Percentiles rank a stretch among this genome's conserved stretches.
Conservation (phyloP, 2,329 filamentous ascomycete species). For the Talaromyces sp. region DNA sequence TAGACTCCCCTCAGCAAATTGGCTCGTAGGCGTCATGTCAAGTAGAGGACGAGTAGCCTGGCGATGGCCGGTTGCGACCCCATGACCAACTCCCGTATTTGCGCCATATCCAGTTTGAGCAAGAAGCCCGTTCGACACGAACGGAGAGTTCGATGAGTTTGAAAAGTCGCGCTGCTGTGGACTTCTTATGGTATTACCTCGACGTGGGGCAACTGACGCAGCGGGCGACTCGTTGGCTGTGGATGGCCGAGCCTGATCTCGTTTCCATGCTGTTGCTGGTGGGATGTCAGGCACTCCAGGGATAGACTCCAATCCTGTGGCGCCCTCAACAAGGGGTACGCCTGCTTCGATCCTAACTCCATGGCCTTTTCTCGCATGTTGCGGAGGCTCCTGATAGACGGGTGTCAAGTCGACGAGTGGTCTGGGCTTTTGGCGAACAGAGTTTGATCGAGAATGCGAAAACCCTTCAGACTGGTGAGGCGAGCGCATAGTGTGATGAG, state of each 20-base stretch:
- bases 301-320: slow-evolving; percentile 33
- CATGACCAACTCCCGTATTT: slow-evolving; percentile 26
- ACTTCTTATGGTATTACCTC: slow-evolving; percentile 32
- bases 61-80: slow-evolving; percentile 35
- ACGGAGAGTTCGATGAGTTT: slow-evolving; percentile 16
- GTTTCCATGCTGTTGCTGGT: slow-evolving; percentile 35
- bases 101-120: slow-evolving; percentile 17
- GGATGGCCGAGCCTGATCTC: slow-evolving; percentile 18
- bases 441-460: slow-evolving; percentile 38
- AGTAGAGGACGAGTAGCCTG: slow-evolving; percentile 37
- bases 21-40: slow-evolving; percentile 35
- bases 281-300: slow-evolving; percentile 31
- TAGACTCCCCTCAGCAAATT: slow-evolving; percentile 42
- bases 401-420: slow-evolving; percentile 66
- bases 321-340: slow-evolving; percentile 35
- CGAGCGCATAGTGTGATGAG: slow-evolving; percentile 24
- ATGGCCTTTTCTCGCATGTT: slow-evolving; percentile 28
- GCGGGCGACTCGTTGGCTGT: slow-evolving; percentile 12
- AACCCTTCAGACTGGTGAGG: slow-evolving; percentile 12
- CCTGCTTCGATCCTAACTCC: slow-evolving; percentile 41
- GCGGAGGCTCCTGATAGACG: slow-evolving; percentile 57
- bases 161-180: slow-evolving; percentile 13
- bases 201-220: slow-evolving; percentile 15
- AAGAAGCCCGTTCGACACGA: slow-evolving; percentile 33
- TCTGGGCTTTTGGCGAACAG: slow-evolving; percentile 43